phyloP scores from a whole-genome alignment of 2,329 filamentous ascomycete species.

The Apiospora phragmitis region DNA sequence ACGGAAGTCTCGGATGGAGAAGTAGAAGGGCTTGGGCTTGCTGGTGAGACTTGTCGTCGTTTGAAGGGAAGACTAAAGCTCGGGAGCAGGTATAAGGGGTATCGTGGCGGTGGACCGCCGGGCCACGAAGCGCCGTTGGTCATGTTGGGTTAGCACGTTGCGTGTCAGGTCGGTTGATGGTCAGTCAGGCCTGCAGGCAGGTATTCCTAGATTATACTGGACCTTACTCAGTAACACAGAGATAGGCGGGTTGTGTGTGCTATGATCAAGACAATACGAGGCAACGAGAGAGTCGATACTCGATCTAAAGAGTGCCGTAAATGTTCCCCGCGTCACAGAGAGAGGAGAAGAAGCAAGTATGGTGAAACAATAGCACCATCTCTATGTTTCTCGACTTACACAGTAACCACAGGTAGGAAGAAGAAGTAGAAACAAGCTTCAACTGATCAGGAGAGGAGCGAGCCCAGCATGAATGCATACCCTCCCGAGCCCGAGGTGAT shows the following conservation, averaged over 20 bases:
- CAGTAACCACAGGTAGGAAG: not conserved
- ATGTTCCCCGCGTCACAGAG: not conserved
- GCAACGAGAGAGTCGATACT: not conserved
- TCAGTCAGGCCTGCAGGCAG: not conserved
- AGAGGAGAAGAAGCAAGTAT: not conserved
- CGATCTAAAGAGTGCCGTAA: not conserved
- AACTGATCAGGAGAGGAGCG: not conserved
- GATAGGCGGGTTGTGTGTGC: not conserved
- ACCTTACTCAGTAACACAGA: not conserved
- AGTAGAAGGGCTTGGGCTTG: conserved; percentile 30
- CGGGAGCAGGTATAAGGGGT: conserved; percentile 54
- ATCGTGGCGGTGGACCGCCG: conserved; percentile 35
- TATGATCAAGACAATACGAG: not conserved
- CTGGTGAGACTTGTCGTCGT: conserved; percentile 33
- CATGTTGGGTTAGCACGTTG: not conserved
- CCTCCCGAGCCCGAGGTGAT: not conserved
- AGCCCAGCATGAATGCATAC: not conserved
- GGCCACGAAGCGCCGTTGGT: not conserved
- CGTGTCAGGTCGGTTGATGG: not conserved
- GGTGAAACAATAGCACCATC: not conserved
- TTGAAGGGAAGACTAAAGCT: conserved; percentile 50
- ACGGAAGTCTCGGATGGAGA: conserved; percentile 25
- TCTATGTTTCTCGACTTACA: not conserved
- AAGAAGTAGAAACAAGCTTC: not conserved
- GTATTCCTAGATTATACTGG: not conserved